phyloP scores from a whole-genome alignment of 139 green algal genomes.

The Desmodesmus armatus region DNA sequence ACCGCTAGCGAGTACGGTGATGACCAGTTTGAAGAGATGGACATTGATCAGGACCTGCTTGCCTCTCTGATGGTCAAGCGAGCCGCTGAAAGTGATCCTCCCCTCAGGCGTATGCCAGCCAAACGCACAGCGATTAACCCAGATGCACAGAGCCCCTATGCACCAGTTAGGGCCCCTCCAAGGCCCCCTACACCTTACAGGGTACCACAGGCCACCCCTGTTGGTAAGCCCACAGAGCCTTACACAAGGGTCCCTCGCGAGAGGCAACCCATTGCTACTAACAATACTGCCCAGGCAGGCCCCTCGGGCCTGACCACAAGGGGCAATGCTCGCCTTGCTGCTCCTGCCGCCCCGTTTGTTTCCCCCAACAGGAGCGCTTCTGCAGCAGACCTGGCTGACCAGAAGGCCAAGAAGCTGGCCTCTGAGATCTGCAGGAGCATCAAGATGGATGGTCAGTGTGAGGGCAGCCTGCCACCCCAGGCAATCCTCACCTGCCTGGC shows the following conservation, averaged over 20 bases:
- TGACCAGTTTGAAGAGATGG: background rate
- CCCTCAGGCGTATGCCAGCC: background rate
- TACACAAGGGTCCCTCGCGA: background rate
- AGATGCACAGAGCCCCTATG: too few relatives aligned
- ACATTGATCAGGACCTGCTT: background rate
- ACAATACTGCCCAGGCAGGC: background rate
- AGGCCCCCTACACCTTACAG: background rate
- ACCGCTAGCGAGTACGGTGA: too few relatives aligned
- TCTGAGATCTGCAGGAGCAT: background rate
- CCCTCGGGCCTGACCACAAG: too few relatives aligned
- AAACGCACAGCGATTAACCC: conserved; percentile 1
- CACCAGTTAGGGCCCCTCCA: too few relatives aligned
- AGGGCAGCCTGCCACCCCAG: background rate
- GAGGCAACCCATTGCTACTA: background rate
- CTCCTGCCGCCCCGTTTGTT: too few relatives aligned
- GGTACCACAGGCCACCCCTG: background rate
- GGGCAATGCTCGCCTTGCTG: too few relatives aligned
- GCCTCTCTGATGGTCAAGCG: background rate
- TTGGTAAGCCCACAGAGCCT: background rate
- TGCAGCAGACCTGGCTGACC: background rate
- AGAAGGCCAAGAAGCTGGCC: background rate
- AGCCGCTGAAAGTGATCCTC: background rate
- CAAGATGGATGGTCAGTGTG: background rate
- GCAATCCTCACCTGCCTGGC: conserved; percentile 19
- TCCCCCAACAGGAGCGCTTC: too few relatives aligned